Evolutionary conservation across 805 yeast genomes (phyloP), one percentile per base, ranked within the genome.

Genomic region (Priceomyces melissophilus): DNA sequence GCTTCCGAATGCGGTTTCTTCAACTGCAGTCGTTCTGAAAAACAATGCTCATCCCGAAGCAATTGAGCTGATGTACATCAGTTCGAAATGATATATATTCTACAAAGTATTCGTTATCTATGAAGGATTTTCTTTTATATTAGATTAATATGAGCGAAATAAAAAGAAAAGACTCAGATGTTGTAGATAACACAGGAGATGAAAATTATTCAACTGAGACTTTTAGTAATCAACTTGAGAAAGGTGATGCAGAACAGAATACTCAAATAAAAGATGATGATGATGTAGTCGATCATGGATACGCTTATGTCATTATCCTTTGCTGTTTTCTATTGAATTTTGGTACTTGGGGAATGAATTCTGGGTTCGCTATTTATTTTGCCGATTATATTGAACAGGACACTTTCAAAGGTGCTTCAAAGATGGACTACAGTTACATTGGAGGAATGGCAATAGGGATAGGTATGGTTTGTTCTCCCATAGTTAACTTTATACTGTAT

Each of bases 261-360:
- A 40, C 39, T 28, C 23, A 13, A 2, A 44, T 40, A 16, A 26
- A 36, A 3, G 39, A 27, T 9, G 39, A 43, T 9, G 48, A 46
- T 14, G 8, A 20, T 20, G 25, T 20, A 20, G 44, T 49, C 15
- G 90, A 84, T 56, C 82, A 80, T 33, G 88, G 88, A 2, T 73
- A 77, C 42, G 87, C 85, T 2, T 81, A 87, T 84, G 78, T 82
- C 0, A 68, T 81, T 14, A 73, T 76, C 10, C 44, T 75, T 11
- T 77, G 80, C 10, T 71, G 76, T 3, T 62, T 70, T 23, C 38
- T 78, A 3, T 61, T 79, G 31, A 78, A 79, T 56, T 74, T 79
- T 47, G 67, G 75, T 30, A 76, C 87, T 0, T 84, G 91, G 90
- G 93, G 93, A 11, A 75, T 84, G 47, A 83, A 83, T 47, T 65